Evolutionary conservation across 169 alveolate genomes (phyloP), one percentile per base, ranked within the genome.

Genomic region (Haemoproteus tartakovskyi): DNA sequence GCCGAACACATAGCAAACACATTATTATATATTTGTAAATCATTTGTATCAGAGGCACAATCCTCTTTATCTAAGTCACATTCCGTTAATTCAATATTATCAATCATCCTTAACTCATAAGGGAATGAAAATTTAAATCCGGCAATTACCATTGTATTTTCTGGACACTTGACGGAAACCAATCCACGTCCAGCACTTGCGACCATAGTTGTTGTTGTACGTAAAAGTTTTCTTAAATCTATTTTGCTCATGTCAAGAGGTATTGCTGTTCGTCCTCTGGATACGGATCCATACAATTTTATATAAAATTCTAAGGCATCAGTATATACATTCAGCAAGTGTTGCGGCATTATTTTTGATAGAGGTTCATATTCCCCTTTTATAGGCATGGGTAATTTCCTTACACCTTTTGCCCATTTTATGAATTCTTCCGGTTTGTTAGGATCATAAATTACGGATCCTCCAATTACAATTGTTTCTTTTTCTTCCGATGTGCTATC

Each of bases 381-480:
- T 19, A 88, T 88, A 5, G 93, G 93, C 93, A 88, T 88, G 30
- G 93, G 93, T 38, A 78, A 80, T 41, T 82, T 52, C 50, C 56
- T 80, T 43, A 88, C 45, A 37, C 87, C 83, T 52, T 63, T 78
- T 36, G 93, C 83, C 93, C 93, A 88, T 33, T 70, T 79, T 46
- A 45, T 51, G 62, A 88, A 62, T 80, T 79, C 78, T 40, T 22
- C 41, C 37, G 79, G 79, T 47, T 88, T 87, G 46, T 83, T 85
- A 62, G 89, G 87, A 46, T 88, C 93, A 16, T 67, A 83, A 27
- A 85, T 81, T 16, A 67, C 80, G 38, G 86, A 86, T 8, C 93
- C 93, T 29, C 93, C 93, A 11, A 88, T 88, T 26, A 88, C 88
- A 16, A 88, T 70, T 16, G 88, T 80, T 45, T 70, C 87, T 50